phyloP scores from a whole-genome alignment of 1,139 yeast species.

The Meyerozyma smithsonii region DNA sequence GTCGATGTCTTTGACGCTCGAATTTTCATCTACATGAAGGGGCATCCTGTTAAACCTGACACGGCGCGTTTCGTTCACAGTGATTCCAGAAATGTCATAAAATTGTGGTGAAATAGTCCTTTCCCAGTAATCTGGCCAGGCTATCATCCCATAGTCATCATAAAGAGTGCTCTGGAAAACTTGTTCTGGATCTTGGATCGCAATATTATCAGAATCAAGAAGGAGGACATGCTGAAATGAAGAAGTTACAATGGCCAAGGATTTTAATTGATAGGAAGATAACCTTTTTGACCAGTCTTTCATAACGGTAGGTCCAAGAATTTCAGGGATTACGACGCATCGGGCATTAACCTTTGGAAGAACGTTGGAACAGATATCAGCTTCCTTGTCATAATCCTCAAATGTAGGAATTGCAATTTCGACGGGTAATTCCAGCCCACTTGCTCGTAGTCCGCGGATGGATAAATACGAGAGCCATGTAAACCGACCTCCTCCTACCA shows the following conservation, averaged over 20 bases:
- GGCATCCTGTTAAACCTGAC: not conserved
- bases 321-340: conserved; percentile 23
- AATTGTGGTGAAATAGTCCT: conserved; percentile 66
- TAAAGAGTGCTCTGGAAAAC: conserved; percentile 54
- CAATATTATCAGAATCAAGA: conserved; percentile 40
- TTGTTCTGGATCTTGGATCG: conserved; percentile 32
- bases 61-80: conserved; percentile 29
- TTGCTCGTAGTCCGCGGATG: conserved; percentile 26
- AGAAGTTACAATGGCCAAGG: conserved; percentile 35
- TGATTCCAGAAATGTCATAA: conserved; percentile 58
- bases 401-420: conserved; percentile 34
- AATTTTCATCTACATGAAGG: not conserved
- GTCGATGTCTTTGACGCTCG: conserved; percentile 9
- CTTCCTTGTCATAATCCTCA: conserved; percentile 17
- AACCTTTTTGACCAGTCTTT: conserved; percentile 24
- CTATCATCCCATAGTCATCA: conserved; percentile 51
- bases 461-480: conserved; percentile 39
- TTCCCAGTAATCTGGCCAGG: conserved; percentile 86
- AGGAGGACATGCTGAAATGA: conserved; percentile 39
- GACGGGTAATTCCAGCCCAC: conserved; percentile 34
- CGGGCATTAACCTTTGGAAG: not conserved
- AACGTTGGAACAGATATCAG: not conserved
- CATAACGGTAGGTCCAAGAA: conserved; percentile 32
- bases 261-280: conserved; percentile 35
- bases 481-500: conserved; percentile 36